Base-by-base conservation (phyloP, 2,329 filamentous ascomycete species). In the Curvularia lunata region DNA sequence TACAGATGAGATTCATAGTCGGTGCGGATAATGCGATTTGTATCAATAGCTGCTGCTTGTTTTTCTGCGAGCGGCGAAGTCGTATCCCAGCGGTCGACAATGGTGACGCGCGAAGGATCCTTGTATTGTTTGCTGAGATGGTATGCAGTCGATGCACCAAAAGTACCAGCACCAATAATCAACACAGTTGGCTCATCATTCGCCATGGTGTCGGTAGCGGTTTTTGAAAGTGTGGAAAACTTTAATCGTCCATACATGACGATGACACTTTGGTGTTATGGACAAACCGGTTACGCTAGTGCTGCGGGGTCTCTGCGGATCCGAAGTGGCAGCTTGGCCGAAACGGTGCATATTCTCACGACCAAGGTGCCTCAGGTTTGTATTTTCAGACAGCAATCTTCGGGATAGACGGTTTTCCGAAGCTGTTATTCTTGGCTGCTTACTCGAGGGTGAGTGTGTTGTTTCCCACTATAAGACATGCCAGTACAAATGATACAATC, bases 131-230 rank as follows among this genome's bases (percentile, higher is more conserved):
- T 78, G 57, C 84, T 82, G 41, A 89, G 81, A 59, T 88, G 82
- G 58, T 86, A 85, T n/a, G 87, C 88, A 0, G 86, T 88, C 21
- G 85, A 87, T 34, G 84, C 83, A 37, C 87, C 88, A 68, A 89
- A 89, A 28, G 87, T 85, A 43, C 88, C 88, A 7, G 84, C 85
- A 32, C 88, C 88, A 42, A 89, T 76, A 55, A 90, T 88, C 56
- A 89, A 75, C 65, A 78, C 41, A 3, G 58, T 60, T 18, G 64
- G 64, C 40, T 67, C 65, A 18, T 53, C 28, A 21, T 46, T 43
- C 40, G 50, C 32, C 59, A 61, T 61, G 13, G 19, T 59, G 43
- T 41, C 16, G 21, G 21, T 38, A 32, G 48, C 16, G 25, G 23
- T 25, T 43, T 27, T 27, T 25, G 16, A 51, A 27, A 16, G 19